Conservation (phyloP, 495 filamentous ascomycete genomes). For the Margaritispora aquatica region DNA sequence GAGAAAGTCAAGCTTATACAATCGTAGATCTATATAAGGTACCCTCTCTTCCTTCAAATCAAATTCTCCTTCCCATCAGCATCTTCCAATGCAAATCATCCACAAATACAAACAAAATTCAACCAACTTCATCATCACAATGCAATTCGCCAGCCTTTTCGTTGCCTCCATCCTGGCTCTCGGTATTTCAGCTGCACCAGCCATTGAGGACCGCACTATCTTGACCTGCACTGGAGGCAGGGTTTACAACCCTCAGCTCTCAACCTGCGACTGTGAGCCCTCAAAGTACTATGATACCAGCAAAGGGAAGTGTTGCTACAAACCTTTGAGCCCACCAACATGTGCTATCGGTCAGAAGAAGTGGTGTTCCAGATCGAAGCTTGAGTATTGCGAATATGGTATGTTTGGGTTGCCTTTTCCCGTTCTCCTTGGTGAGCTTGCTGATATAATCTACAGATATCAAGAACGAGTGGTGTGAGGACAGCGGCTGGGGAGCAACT, state of each 20-base stretch:
- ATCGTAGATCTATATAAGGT: not conserved
- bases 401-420: not conserved
- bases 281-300: not conserved
- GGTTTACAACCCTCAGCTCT: not conserved
- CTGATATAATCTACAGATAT: not conserved
- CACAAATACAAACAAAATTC: not conserved
- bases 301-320: not conserved
- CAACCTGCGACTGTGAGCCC: not conserved
- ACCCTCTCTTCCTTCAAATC: not conserved
- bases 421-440: not conserved
- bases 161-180: not conserved
- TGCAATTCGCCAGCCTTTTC: not conserved
- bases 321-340: not conserved
- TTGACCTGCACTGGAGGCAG: not conserved
- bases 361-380: not conserved
- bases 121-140: too few relatives aligned
- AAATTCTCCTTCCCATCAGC: not conserved
- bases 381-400: slow-evolving; percentile 1
- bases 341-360: not conserved
- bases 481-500: not conserved
- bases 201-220: not conserved
- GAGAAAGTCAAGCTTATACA: not conserved
- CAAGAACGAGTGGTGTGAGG: not conserved
- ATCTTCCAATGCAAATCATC: not conserved
- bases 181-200: not conserved